Percentiles rank a stretch among this genome's conserved stretches.
These are phyloP conservation scores for Flaveria floridana DNA, from an alignment of 140 eudicot species.

Conservation along the genomic window DNA sequence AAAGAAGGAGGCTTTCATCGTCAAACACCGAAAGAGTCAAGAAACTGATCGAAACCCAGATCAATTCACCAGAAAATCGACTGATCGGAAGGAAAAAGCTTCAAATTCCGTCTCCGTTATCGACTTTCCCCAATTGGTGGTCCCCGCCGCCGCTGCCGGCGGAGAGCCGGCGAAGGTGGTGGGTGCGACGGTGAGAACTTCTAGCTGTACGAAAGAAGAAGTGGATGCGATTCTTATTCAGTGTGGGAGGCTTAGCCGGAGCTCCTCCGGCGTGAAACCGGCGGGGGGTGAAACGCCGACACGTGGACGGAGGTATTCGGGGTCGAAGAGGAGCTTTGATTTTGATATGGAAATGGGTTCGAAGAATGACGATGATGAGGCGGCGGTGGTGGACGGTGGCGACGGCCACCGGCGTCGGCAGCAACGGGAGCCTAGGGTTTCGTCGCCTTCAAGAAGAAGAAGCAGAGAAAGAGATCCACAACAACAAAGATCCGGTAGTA, in stretches of 20 bases:
- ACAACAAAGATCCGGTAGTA: constrained; percentile 67
- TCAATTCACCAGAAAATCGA: constrained; percentile 45
- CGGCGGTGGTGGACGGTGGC: constrained; percentile 47
- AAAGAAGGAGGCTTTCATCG: constrained; percentile 58
- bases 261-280: constrained; percentile 62
- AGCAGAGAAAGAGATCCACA: constrained; percentile 75
- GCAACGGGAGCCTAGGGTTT: constrained; percentile 51
- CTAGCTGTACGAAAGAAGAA: constrained; percentile 89
- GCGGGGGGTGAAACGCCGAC: constrained; percentile 40
- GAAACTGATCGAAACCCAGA: constrained; percentile 51
- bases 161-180: constrained; percentile 12
- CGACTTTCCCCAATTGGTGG: constrained; percentile 7
- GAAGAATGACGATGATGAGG: constrained; percentile 46
- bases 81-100: constrained; percentile 29
- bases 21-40: constrained; percentile 70
- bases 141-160: not conserved
- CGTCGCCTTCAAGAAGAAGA: constrained; percentile 48
- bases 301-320: constrained; percentile 67
- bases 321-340: constrained; percentile 87
- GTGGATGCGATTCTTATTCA: constrained; percentile 94
- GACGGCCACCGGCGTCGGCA: constrained; percentile 46
- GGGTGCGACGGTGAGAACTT: constrained; percentile 64
- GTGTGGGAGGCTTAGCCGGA: constrained; percentile 93
- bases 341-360: constrained; percentile 51
- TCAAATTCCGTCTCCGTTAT: not conserved